phyloP scores from a whole-genome alignment of 2,329 filamentous ascomycete species.

The Phyllosticta ampelicida region DNA sequence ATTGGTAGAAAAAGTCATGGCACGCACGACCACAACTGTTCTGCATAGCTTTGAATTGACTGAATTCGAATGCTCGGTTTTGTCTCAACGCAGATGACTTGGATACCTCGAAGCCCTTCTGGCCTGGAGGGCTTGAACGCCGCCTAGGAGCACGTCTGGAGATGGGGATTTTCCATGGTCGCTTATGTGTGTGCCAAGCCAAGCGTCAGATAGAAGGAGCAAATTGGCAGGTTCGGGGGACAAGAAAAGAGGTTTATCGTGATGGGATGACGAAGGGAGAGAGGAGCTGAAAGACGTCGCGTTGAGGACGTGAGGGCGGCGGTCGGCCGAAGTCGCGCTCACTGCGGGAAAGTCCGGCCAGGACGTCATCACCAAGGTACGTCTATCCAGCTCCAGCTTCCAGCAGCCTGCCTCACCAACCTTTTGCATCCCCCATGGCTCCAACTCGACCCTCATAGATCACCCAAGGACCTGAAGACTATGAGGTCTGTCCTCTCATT shows the following conservation, averaged over 20 bases:
- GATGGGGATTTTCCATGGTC: no score
- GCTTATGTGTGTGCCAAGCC: no score
- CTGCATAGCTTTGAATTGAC: no score
- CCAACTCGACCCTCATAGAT: slow-evolving; percentile 5
- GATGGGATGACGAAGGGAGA: not conserved
- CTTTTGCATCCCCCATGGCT: slow-evolving; percentile 3
- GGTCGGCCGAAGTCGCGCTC: not conserved
- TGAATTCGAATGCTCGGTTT: no score
- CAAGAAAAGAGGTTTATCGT: no score
- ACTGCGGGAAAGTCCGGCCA: not conserved
- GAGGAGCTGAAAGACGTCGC: not conserved
- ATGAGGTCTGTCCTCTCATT: slow-evolving; percentile 42
- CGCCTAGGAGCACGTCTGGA: no score
- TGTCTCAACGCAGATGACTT: no score
- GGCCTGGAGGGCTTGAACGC: no score
- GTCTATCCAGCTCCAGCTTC: not conserved
- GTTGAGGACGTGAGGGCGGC: not conserved
- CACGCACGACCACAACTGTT: not conserved
- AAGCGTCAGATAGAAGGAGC: no score
- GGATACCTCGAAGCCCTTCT: no score
- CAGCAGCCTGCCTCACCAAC: not conserved
- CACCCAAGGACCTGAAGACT: slow-evolving; percentile 12
- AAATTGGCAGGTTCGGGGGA: no score
- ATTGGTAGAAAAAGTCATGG: not conserved
- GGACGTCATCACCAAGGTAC: slow-evolving; percentile 7